These are phyloP conservation scores for Penicillium glabrum DNA, from an alignment of 2,329 filamentous ascomycete species.

Conservation along the genomic window DNA sequence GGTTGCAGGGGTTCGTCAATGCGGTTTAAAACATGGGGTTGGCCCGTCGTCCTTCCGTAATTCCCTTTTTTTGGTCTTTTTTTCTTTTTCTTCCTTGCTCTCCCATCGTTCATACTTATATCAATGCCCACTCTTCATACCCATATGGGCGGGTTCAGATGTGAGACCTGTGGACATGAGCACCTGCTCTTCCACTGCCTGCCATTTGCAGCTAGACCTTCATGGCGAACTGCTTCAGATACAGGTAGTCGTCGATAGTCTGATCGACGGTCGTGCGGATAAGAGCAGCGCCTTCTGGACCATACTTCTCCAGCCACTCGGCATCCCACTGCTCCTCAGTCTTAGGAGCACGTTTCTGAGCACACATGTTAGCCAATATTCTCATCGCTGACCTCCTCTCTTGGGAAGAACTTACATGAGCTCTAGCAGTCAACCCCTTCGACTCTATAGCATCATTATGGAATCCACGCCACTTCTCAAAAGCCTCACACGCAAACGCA, in stretches of 20 bases:
- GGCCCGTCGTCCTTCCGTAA: background rate
- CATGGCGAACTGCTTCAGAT: slow-evolving; percentile 65
- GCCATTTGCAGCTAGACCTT: slow-evolving; percentile 35
- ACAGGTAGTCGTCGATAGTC: slow-evolving; percentile 62
- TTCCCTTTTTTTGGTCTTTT: background rate
- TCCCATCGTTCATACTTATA: background rate
- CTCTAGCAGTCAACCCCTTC: slow-evolving; percentile 66
- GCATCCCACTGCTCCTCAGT: slow-evolving; percentile 57
- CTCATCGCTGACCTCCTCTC: background rate
- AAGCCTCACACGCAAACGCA: slow-evolving; percentile 66
- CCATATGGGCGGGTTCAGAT: background rate
- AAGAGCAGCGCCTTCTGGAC: slow-evolving; percentile 57
- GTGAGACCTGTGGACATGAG: background rate
- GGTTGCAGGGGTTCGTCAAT: background rate
- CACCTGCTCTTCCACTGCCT: background rate
- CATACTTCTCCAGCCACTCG: slow-evolving; percentile 63
- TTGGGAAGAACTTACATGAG: slow-evolving; percentile 40
- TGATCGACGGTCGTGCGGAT: slow-evolving; percentile 60
- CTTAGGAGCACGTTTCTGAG: slow-evolving; percentile 30
- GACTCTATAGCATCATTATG: slow-evolving; percentile 92
- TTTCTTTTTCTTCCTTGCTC: background rate
- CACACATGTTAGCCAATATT: slow-evolving; percentile 5
- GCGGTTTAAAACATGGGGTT: background rate
- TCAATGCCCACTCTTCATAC: background rate
- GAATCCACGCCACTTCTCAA: slow-evolving; percentile 97